Conservation (phyloP, 2,329 filamentous ascomycete species). For the Mollisiaceae sp. region DNA sequence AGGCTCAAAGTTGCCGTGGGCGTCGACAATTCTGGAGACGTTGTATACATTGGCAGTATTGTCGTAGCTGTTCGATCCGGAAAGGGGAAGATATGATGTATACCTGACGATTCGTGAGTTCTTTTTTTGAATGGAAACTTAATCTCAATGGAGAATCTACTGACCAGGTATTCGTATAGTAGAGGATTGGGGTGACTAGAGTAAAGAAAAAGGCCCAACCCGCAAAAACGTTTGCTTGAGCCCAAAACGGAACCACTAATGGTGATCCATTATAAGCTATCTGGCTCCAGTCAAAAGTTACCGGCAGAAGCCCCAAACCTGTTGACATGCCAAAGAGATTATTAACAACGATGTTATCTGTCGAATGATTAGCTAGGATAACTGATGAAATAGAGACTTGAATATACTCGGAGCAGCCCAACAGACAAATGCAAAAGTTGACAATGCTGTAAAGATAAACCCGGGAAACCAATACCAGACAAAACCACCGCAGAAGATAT, state of each 20-base stretch:
- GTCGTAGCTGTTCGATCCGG: slow-evolving; percentile 66
- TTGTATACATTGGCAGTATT: slow-evolving; percentile 67
- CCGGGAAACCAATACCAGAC: slow-evolving; percentile 49
- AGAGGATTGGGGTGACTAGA: slow-evolving; percentile 59
- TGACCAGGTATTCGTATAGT: slow-evolving; percentile 67
- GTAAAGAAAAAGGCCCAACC: slow-evolving; percentile 70
- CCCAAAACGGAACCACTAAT: slow-evolving; percentile 68
- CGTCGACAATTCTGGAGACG: slow-evolving; percentile 60
- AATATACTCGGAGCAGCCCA: slow-evolving; percentile 70
- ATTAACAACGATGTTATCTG: slow-evolving; percentile 48
- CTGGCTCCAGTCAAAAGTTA: slow-evolving; percentile 74
- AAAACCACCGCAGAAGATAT: slow-evolving; percentile 56
- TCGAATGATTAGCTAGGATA: neutral
- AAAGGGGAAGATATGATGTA: slow-evolving; percentile 64
- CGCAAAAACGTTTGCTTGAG: slow-evolving; percentile 73
- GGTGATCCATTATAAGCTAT: slow-evolving; percentile 27
- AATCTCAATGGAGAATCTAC: neutral
- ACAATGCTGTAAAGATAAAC: slow-evolving; percentile 70
- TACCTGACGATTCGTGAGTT: neutral
- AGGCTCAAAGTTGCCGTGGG: slow-evolving; percentile 60
- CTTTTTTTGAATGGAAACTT: neutral
- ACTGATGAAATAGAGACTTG: slow-evolving; percentile 44
- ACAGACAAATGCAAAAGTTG: slow-evolving; percentile 71
- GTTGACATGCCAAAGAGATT: slow-evolving; percentile 46
- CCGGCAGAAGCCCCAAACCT: slow-evolving; percentile 69